Base-by-base conservation (phyloP, 768 basidiomycete genomes). In the Pleurotus citrinopileatus region DNA sequence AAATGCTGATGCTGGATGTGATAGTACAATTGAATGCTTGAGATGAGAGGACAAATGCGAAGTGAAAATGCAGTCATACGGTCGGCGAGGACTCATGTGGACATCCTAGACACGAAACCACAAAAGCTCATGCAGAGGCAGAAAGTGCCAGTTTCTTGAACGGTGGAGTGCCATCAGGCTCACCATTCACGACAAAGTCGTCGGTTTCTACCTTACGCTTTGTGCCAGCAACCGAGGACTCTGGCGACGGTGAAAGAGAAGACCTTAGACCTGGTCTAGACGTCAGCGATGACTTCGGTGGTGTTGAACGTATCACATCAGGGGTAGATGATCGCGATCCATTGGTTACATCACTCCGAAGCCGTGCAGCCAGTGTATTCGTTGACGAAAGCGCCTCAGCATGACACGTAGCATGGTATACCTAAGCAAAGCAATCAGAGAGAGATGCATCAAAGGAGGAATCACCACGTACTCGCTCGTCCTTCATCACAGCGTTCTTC, bases 391-490 rank as follows among this genome's bases (percentile, higher is more conserved):
- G 67, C 32, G 87, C 87, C 66, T 96, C 94, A 22, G 90, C 89
- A 71, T 91, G 89, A 70, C 94, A 97, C 15, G 94, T 96, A 43
- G 94, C 94, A 73, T 97, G 94, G 67, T 86, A 96, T 63, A 95
- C 87, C 94, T 40, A 12, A 94, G 63, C 2, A 3, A 19, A 37
- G 20, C 44, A 37, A 13, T 44, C 57, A n/a, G 53, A 50, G 52
- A 32, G 50, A 47, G 46, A 22, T 15, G 48, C 20, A 2, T 23
- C 56, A 34, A 8, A 54, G 1, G 25, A 13, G 22, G 29, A 19
- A 51, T 15, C 19, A 25, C 22, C n/a, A 72, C 86, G 52, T 67
- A 94, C 94, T 75, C 81, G 82, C 54, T 89, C 89, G 59, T 96
- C 91, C 57, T 87, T 86, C 68, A 78, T 82, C 17, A 92, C 77